Conservation (phyloP, 352 stramenopile genomes). For the Globisporangium parvum region DNA sequence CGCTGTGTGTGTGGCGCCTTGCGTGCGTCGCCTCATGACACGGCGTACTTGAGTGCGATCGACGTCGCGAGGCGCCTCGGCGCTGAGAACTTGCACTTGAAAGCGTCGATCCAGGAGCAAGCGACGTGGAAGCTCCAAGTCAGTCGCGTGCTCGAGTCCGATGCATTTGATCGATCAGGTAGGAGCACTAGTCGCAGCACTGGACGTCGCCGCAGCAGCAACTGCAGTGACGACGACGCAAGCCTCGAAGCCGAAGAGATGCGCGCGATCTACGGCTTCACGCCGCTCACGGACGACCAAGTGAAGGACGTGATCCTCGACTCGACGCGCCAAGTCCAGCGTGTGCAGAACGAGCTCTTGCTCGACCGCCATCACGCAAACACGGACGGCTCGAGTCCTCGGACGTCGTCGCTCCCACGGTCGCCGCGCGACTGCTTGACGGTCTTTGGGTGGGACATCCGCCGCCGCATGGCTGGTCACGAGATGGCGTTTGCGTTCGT, state of each 20-base stretch:
- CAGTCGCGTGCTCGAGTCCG: conserved; percentile 44
- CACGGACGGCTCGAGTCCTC: no score
- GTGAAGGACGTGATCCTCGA: conserved; percentile 33
- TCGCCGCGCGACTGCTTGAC: conserved; percentile 17
- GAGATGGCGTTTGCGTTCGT: conserved; percentile 37
- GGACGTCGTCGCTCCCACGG: neutral
- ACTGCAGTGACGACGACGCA: conserved; percentile 2
- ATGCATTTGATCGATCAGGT: conserved; percentile 10
- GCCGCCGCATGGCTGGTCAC: conserved; percentile 21
- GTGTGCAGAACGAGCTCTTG: conserved; percentile 28
- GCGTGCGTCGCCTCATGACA: conserved; percentile 11
- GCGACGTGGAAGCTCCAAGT: conserved; percentile 39
- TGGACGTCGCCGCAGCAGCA: conserved; percentile 11
- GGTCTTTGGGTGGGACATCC: conserved; percentile 38
- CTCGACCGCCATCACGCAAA: conserved; percentile 11
- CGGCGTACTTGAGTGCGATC: conserved; percentile 18
- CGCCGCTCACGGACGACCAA: conserved; percentile 21
- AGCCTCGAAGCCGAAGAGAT: conserved; percentile 25
- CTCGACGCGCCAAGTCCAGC: conserved; percentile 24
- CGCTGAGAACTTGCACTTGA: conserved; percentile 45
- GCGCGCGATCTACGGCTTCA: conserved; percentile 34
- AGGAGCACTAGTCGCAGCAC: neutral
- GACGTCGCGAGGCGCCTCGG: conserved; percentile 31
- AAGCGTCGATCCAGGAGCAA: conserved; percentile 39
- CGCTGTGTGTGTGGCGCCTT: no score